These are phyloP conservation scores for Claviceps sp. DNA, from an alignment of 2,329 filamentous ascomycete species.

Conservation along the genomic window DNA sequence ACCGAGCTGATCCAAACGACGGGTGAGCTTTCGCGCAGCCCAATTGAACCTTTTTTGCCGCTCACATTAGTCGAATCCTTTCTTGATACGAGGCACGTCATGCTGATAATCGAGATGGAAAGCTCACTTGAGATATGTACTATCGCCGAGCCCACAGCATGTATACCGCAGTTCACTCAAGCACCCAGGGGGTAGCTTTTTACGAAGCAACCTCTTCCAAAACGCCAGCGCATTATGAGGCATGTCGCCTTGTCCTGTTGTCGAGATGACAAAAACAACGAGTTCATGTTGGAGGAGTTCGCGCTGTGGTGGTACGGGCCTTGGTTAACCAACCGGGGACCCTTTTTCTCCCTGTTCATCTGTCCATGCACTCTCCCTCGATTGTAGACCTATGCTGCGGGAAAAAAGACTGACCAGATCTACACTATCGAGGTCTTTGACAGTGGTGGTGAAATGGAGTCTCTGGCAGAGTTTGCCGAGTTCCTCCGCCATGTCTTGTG, in stretches of 20 bases:
- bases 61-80: background rate
- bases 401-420: constrained; percentile 47
- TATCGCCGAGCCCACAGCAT: constrained; percentile 86
- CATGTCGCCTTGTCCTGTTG: constrained; percentile 88
- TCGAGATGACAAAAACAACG: constrained; percentile 74
- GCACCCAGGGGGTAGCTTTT: constrained; percentile 59
- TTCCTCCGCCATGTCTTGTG: constrained; percentile 81
- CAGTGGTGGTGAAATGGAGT: constrained; percentile 61
- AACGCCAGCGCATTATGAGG: constrained; percentile 70
- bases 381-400: too few relatives aligned
- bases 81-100: background rate
- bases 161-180: constrained; percentile 60
- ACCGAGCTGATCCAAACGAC: constrained; percentile 71
- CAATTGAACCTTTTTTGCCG: constrained; percentile 62
- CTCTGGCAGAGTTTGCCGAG: constrained; percentile 62
- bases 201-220: constrained; percentile 74
- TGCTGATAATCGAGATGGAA: background rate
- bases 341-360: background rate
- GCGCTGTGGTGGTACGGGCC: constrained; percentile 24
- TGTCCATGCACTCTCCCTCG: background rate
- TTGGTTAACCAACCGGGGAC: background rate
- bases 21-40: constrained; percentile 77
- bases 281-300: constrained; percentile 38
- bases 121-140: constrained; percentile 75
- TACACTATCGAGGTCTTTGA: constrained; percentile 65